A percentile compares a stretch with the other conserved stretches of the same genome.
These are phyloP conservation scores for Pseudogymnoascus destructans DNA, from an alignment of 2,329 filamentous ascomycete species.

Conservation along the genomic window DNA sequence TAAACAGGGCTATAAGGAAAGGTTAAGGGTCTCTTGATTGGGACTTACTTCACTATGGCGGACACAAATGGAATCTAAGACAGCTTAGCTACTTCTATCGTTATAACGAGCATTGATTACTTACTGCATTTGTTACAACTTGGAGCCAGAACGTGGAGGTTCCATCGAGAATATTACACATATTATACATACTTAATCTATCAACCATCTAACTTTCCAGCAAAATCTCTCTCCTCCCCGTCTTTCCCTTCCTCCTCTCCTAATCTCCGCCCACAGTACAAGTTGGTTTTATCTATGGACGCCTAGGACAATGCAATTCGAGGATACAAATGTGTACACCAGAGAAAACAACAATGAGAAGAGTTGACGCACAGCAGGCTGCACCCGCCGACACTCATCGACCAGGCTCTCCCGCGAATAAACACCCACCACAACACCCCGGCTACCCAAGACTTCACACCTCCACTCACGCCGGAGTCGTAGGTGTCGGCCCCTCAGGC, in stretches of 20 bases:
- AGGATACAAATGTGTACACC: constrained; percentile 6
- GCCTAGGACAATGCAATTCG: constrained; percentile 3
- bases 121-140: not conserved
- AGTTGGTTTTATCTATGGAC: constrained; percentile 5
- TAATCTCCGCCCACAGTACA: not conserved
- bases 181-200: constrained; percentile 4
- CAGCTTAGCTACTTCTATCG: no score
- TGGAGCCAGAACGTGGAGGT: not conserved
- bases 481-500: not conserved
- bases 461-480: not conserved
- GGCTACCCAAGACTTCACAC: not conserved
- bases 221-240: not conserved
- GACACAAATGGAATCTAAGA: not conserved
- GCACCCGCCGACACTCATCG: not conserved
- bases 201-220: not conserved
- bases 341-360: constrained; percentile 6
- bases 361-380: constrained; percentile 1
- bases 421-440: not conserved
- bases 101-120: not conserved
- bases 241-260: not conserved
- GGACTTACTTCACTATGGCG: not conserved
- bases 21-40: no score
- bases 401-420: not conserved
- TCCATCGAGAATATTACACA: not conserved
- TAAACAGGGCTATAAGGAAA: no score